Percentiles rank a stretch among this genome's conserved stretches.
These are phyloP conservation scores for Cyclostephanos tholiformis DNA, from an alignment of 108 stramenopile species.

Conservation along the genomic window DNA sequence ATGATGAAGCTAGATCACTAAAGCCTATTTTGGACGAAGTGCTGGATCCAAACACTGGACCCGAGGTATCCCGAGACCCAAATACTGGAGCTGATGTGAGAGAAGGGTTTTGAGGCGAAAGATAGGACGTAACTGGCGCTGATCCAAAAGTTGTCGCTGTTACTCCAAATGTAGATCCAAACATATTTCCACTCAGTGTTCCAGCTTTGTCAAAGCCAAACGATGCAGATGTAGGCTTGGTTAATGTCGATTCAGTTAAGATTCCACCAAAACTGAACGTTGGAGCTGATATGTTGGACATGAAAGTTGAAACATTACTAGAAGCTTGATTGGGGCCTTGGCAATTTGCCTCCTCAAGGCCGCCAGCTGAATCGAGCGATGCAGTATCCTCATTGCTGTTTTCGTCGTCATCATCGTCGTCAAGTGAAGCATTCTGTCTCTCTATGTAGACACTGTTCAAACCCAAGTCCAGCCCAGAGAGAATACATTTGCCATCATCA, in stretches of 20 bases:
- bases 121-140: slow-evolving; percentile 7
- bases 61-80: slow-evolving; percentile 17
- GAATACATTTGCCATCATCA: slow-evolving; percentile 21
- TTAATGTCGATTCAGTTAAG: slow-evolving; percentile 5
- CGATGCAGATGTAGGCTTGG: slow-evolving; percentile 6
- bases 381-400: slow-evolving; percentile 26
- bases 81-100: slow-evolving; percentile 20
- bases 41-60: slow-evolving; percentile 35
- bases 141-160: slow-evolving; percentile 32
- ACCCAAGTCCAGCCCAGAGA: slow-evolving; percentile 41
- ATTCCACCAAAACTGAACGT: slow-evolving; percentile 27
- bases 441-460: slow-evolving; percentile 20
- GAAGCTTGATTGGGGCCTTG: slow-evolving; percentile 3
- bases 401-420: slow-evolving; percentile 18
- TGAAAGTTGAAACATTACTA: slow-evolving; percentile 20
- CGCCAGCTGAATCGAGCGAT: slow-evolving; percentile 29
- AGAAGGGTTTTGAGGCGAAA: background rate
- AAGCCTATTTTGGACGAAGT: slow-evolving; percentile 3
- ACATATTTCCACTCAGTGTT: slow-evolving; percentile 22
- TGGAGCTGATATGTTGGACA: slow-evolving; percentile 39
- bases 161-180: slow-evolving; percentile 51
- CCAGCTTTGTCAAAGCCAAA: slow-evolving; percentile 5
- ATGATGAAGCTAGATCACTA: background rate
- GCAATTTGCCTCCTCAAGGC: background rate
- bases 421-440: slow-evolving; percentile 1